These are phyloP conservation scores for Carex littledalei DNA, from an alignment of 176 grass and related monocot genomes.

Conservation along the genomic window DNA sequence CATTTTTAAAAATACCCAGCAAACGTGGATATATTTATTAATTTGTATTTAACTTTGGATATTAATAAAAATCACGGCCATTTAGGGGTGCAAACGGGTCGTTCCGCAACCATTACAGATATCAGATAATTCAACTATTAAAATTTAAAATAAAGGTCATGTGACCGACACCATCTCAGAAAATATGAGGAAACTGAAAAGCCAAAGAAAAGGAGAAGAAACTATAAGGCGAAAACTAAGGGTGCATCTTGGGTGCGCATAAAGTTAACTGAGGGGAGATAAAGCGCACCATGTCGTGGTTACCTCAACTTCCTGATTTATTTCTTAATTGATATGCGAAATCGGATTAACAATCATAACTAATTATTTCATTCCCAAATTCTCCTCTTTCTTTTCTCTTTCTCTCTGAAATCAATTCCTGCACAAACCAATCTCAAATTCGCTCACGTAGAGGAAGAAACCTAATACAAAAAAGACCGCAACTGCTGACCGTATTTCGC, in stretches of 20 bases:
- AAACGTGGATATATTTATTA: too few relatives aligned
- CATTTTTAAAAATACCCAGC: too few relatives aligned
- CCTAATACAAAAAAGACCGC: not conserved
- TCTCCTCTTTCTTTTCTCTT: not conserved
- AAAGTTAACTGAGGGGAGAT: not conserved
- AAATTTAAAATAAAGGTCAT: not conserved
- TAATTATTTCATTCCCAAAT: constrained; percentile 29
- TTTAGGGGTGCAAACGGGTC: not conserved
- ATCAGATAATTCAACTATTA: not conserved
- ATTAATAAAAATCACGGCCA: too few relatives aligned
- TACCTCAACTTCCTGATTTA: constrained; percentile 20
- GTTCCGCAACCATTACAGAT: not conserved
- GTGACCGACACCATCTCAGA: not conserved
- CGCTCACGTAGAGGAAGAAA: not conserved
- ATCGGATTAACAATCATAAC: constrained; percentile 16
- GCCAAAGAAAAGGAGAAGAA: not conserved
- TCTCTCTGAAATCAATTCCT: not conserved
- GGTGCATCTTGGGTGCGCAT: not conserved
- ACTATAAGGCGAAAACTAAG: not conserved
- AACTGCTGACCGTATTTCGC: not conserved
- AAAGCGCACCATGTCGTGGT: constrained; percentile 17
- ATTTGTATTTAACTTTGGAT: too few relatives aligned
- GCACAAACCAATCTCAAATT: constrained; percentile 1
- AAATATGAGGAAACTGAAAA: not conserved
- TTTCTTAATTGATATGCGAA: constrained; percentile 14